Base-by-base conservation (phyloP, 768 basidiomycete genomes). In the Boletus rubescentipes region DNA sequence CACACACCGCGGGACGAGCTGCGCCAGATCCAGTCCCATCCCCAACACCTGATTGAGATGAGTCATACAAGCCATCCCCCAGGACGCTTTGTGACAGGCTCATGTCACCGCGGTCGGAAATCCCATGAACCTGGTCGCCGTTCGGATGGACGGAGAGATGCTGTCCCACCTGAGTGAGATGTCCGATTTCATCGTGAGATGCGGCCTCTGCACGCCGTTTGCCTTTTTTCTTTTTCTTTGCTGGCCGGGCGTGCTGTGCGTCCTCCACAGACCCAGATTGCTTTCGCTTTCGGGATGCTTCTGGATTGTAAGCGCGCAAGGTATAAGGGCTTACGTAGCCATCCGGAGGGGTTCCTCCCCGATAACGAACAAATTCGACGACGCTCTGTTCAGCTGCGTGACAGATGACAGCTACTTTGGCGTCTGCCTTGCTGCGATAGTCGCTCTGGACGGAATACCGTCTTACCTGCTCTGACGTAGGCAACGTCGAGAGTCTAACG, bases 351-450 rank as follows among this genome's bases (percentile, higher is more conserved):
- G 68, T 64, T 36, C 63, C 58, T 23, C 83, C 83, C 23, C 67
- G 73, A 61, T 81, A 84, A n/a, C 80, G 78, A 21, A 88, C 64
- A 41, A 85, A 77, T 54, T 88, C 85, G 38, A 88, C 64, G 16
- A 75, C 72, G 10, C 87, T 86, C 56, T 77, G 67, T 56, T 82
- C 72, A 15, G 77, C 79, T 3, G 85, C 87, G 3, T 68, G 67
- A 49, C 73, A 75, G 1, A 77, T 70, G 11, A 80, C 85, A 14
- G 82, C 85, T 15, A 76, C 70, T 64, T 79, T 86, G 6, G 87
- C 87, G 56, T 89, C 87, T 15, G 73, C 72, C 60, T 83, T 84
- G 29, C 71, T 79, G 38, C 78, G 74, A 63, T 85, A 87, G 53
- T 81, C 75, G 9, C 72, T 64, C 8, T 76, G 68, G 9, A 79